Conservation (phyloP, 2,329 filamentous ascomycete genomes). For the Pestalotiopsis sp. region DNA sequence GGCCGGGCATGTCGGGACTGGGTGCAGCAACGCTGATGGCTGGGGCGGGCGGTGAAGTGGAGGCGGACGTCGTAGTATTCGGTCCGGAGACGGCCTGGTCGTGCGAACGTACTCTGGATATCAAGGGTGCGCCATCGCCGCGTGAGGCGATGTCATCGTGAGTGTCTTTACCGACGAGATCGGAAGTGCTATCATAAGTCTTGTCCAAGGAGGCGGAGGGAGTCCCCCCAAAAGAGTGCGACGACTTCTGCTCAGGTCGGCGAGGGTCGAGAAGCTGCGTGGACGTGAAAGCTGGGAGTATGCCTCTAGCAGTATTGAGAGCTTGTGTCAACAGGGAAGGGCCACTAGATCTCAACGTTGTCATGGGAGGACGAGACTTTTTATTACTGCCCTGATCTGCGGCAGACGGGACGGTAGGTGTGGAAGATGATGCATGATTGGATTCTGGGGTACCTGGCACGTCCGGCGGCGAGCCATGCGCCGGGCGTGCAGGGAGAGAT, state of each 20-base stretch:
- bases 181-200: constrained; percentile 19
- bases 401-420: constrained; percentile 17
- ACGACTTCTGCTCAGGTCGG: constrained; percentile 23
- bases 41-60: constrained; percentile 17
- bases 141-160: constrained; percentile 36
- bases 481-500: constrained; percentile 10
- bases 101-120: constrained; percentile 31
- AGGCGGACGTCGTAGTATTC: constrained; percentile 17
- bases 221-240: constrained; percentile 19
- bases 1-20: constrained; percentile 29
- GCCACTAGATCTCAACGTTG: constrained; percentile 45
- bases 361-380: constrained; percentile 44
- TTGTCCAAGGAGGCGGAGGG: constrained; percentile 21
- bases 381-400: constrained; percentile 41
- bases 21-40: constrained; percentile 13
- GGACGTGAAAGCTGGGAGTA: constrained; percentile 27
- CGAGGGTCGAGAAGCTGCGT: constrained; percentile 25
- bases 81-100: constrained; percentile 17
- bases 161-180: constrained; percentile 19
- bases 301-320: constrained; percentile 58
- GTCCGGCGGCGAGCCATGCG: constrained; percentile 10
- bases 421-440: constrained; percentile 10
- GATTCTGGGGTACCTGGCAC: constrained; percentile 13
- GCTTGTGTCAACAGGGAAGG: constrained; percentile 59
- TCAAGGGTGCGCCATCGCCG: constrained; percentile 36